Base-by-base conservation (phyloP, 805 yeast genomes). In the Barnettozyma californica region DNA sequence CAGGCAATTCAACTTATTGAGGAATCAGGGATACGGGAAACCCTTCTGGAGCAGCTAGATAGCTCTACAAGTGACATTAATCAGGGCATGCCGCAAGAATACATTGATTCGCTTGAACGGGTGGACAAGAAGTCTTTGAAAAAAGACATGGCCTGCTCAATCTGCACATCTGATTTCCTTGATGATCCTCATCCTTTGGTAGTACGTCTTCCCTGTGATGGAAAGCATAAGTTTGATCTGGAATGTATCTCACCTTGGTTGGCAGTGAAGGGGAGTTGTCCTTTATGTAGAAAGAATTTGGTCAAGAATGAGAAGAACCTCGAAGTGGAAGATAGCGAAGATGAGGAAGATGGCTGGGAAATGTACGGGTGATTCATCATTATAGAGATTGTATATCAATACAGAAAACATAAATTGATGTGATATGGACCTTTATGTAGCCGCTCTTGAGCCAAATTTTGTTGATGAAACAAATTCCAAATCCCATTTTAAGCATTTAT, bases 211-310 rank as follows among this genome's bases (percentile, higher is more conserved):
- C 83, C 84, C 6, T 91, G 98, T 65, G 55, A 47, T 2, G 64
- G 62, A 2, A 71, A 74, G 36, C 98, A 91, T 64, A 75, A 75
- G 38, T 91, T 87, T 65, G 98, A 91, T 62, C 70, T 90, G 54
- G 97, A 92, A 56, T 91, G 97, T 63, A 81, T 92, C 35, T 84
- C 85, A 0, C 94, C 95, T 0, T 91, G 98, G 98, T 71, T 92
- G 45, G 78, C 80, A 53, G 70, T 81, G 45, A 80, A 84, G 56
- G 69, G 77, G 1, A 84, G 88, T 0, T 91, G 98, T 61, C 98
- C 98, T 0, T 65, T 92, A 58, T 92, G 97, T 62, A 73, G 98
- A 54, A 80, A 76, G 51, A 83, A 89, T 59, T 78, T 91, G 23
- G 63, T 77, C 19, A 77, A 73, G 45, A 77, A 68, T 69, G 77